Evolutionary conservation across 2,329 filamentous ascomycete genomes (phyloP).

Genomic region (Mollisiaceae sp.): DNA sequence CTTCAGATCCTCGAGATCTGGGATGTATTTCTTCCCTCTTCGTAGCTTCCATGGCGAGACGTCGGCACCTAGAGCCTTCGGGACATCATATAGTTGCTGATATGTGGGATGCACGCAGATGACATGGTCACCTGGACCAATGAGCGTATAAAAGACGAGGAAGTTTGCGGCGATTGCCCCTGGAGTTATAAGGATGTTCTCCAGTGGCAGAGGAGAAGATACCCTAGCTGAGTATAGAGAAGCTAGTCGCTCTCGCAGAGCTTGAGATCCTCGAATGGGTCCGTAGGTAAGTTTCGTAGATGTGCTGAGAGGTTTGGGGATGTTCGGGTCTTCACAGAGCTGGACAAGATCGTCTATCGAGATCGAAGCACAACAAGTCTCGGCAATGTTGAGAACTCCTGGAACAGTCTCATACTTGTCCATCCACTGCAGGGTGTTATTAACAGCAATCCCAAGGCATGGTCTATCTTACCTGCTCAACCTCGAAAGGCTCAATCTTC

Average conservation of each 20-base stretch:
- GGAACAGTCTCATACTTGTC: conserved; percentile 62
- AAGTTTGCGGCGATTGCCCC: conserved; percentile 89
- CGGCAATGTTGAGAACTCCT: conserved; percentile 71
- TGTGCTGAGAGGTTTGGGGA: conserved; percentile 51
- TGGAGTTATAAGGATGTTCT: conserved; percentile 76
- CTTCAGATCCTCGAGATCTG: conserved; percentile 70
- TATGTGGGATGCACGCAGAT: conserved; percentile 88
- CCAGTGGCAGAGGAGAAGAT: conserved; percentile 52
- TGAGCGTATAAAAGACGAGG: conserved; percentile 73
- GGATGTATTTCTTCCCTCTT: conserved; percentile 67
- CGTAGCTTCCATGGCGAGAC: conserved; percentile 78
- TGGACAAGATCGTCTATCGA: conserved; percentile 70
- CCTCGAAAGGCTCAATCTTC: conserved; percentile 65
- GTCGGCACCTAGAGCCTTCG: conserved; percentile 74
- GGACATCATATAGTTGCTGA: conserved; percentile 81
- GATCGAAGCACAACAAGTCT: conserved; percentile 78
- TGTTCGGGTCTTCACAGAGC: conserved; percentile 60
- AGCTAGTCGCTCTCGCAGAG: conserved; percentile 68
- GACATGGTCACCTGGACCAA: conserved; percentile 79
- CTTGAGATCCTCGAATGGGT: conserved; percentile 69
- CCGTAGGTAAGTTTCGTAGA: conserved; percentile 73
- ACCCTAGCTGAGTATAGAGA: conserved; percentile 65
- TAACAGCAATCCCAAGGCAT: conserved; percentile 8
- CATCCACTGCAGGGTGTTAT: conserved; percentile 58
- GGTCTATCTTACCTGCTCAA: conserved; percentile 65